Base-by-base conservation (phyloP, 495 filamentous ascomycete genomes). In the Xylaria sp. region DNA sequence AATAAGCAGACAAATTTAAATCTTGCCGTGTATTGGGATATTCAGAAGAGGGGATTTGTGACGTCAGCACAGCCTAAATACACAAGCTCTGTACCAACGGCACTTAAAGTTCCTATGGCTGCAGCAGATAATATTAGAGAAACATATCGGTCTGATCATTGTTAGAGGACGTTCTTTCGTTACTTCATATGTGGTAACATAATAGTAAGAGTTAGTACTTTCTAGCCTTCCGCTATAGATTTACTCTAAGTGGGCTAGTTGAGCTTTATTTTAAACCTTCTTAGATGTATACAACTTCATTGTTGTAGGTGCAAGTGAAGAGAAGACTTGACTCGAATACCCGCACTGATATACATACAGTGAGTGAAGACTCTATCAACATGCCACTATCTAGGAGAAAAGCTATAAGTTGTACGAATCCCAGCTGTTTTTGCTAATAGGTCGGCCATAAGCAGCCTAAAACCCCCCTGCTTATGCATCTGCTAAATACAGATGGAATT, bases 11-110 rank as follows among this genome's bases (percentile, higher is more conserved):
- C 35, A 15, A 14, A 24, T 35, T 50, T 24, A 14, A 67, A 55
- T 11, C 31, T 19, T 21, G 31, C 14, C 9, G 63, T 43, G 19
- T 55, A 67, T 55, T 26, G 48, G 33, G 1, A 40, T 53, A 12
- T 26, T 61, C 26, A 53, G 33, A 55, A 26, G 64, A 67, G 64
- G 64, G 64, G 64, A 67, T 53, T 1, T 15, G 26, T 67, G 64
- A 67, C 64, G 64, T 67, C 64, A 67, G 64, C 64, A 67, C 15
- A 67, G 64, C 48, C 64, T 67, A 67, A 67, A 67, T 67, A 55
- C 52, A 31, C 24, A 55, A 55, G 4, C 1, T 55, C 26, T 9
- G 14, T 31, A 55, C 26, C 12, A 31, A 55, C 52, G 52, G 52
- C 52, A 55, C 5, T 55, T 55, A 17, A 31, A 55, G 17, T n/a